Conservation (phyloP, 1,139 yeast species). For the Zhuliangozyma parablackwelliae region DNA sequence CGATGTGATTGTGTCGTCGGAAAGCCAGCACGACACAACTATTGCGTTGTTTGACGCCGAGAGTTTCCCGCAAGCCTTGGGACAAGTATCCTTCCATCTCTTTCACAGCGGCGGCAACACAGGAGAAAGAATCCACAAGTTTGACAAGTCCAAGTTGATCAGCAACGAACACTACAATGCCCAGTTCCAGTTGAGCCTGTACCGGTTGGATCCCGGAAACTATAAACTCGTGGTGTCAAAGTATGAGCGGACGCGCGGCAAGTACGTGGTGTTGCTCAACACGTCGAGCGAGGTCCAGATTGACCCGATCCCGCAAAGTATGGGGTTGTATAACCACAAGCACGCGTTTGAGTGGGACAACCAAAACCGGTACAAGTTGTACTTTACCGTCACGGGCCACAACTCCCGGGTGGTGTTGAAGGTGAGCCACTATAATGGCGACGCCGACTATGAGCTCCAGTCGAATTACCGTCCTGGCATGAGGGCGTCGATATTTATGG, state of each 20-base stretch:
- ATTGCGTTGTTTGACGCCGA: constrained; percentile 18
- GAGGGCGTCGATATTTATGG: constrained; percentile 42
- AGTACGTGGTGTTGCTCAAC: constrained; percentile 13
- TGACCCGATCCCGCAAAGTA: constrained; percentile 18
- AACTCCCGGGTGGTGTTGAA: constrained; percentile 24
- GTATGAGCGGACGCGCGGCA: constrained; percentile 15
- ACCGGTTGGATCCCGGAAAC: constrained; percentile 29
- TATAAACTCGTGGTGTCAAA: constrained; percentile 33
- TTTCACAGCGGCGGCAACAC: constrained; percentile 21
- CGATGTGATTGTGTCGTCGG: constrained; percentile 20
- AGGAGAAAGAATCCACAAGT: constrained; percentile 17
- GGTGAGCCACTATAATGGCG: constrained; percentile 16
- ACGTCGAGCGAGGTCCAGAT: constrained; percentile 4
- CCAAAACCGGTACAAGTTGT: constrained; percentile 32
- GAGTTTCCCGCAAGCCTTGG: constrained; percentile 12
- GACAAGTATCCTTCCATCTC: constrained; percentile 32
- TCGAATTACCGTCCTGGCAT: constrained; percentile 35
- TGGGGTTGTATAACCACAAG: constrained; percentile 34
- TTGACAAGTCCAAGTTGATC: constrained; percentile 26
- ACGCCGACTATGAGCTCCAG: constrained; percentile 16
- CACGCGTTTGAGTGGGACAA: constrained; percentile 33
- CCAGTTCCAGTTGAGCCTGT: constrained; percentile 13
- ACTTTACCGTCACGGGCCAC: constrained; percentile 18
- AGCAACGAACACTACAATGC: constrained; percentile 24
- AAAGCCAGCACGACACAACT: constrained; percentile 5